Evolutionary conservation across 805 yeast genomes (phyloP).

Genomic region (Lachancea quebecensis): DNA sequence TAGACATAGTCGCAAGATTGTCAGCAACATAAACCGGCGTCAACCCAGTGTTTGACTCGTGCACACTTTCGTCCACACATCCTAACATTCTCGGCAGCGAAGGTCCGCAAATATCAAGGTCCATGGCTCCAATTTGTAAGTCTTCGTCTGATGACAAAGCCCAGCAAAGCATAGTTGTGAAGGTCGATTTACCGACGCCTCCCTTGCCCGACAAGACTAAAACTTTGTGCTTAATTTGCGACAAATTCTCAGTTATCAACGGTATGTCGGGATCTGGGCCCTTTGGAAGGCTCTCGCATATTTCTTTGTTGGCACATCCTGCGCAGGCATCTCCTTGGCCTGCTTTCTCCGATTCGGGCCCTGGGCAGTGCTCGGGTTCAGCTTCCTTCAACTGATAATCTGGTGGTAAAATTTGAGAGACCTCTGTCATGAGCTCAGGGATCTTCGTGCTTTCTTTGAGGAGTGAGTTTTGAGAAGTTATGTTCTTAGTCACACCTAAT

Average conservation of each 20-base stretch:
- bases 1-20: constrained; percentile 91
- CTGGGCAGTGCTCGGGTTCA: constrained; percentile 98
- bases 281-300: constrained; percentile 81
- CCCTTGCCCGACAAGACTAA: constrained; percentile 80
- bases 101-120: constrained; percentile 96
- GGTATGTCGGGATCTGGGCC: constrained; percentile 96
- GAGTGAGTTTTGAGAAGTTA: too few relatives aligned
- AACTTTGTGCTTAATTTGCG: constrained; percentile 69
- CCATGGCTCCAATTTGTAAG: constrained; percentile 92
- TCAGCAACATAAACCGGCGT: constrained; percentile 94
- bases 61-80: constrained; percentile 77
- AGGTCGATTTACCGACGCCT: constrained; percentile 97
- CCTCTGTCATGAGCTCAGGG: constrained; percentile 3
- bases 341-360: constrained; percentile 90
- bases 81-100: constrained; percentile 94
- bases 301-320: constrained; percentile 90
- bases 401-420: constrained; percentile 16
- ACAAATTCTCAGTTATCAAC: constrained; percentile 58
- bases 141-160: constrained; percentile 80
- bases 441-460: background rate
- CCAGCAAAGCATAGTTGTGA: constrained; percentile 94
- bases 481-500: too few relatives aligned
- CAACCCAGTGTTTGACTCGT: constrained; percentile 90
- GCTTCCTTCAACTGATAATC: constrained; percentile 46
- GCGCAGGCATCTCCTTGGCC: constrained; percentile 91